phyloP scores from a whole-genome alignment of 2,329 filamentous ascomycete species.

The Aureobasidium subglaciale region DNA sequence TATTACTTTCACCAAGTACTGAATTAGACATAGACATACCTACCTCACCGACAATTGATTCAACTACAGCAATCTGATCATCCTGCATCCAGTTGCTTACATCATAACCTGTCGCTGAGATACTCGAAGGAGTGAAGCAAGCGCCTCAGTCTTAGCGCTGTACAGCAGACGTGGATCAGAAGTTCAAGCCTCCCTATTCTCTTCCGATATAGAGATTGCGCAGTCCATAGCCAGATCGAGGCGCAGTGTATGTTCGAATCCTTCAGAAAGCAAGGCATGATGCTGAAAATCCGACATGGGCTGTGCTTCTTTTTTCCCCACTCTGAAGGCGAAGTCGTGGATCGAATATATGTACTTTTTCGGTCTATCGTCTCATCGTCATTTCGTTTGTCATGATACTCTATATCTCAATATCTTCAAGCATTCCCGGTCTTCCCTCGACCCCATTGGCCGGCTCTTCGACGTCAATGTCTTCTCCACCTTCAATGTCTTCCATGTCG shows the following conservation, averaged over 20 bases:
- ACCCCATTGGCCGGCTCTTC: constrained; percentile 18
- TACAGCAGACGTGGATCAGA: background rate
- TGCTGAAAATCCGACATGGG: background rate
- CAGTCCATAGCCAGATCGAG: background rate
- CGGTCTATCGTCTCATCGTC: constrained; percentile 9
- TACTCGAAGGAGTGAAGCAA: background rate
- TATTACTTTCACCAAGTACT: background rate
- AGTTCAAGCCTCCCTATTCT: background rate
- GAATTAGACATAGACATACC: too few relatives aligned
- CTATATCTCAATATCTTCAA: constrained; percentile 21
- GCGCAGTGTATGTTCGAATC: background rate
- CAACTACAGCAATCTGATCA: background rate
- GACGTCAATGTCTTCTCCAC: constrained; percentile 20
- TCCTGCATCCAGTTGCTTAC: background rate
- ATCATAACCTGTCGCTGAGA: background rate
- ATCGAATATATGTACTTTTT: background rate
- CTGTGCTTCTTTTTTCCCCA: constrained; percentile 7
- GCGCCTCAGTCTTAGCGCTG: background rate
- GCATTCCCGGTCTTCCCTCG: constrained; percentile 19
- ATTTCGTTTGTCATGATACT: constrained; percentile 11
- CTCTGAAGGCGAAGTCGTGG: background rate
- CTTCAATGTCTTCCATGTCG: constrained; percentile 45
- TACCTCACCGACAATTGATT: background rate
- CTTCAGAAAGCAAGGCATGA: background rate
- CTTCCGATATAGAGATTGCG: background rate